These are phyloP conservation scores for Globisporangium spiculum DNA, from an alignment of 352 stramenopile genomes.

Conservation along the genomic window DNA sequence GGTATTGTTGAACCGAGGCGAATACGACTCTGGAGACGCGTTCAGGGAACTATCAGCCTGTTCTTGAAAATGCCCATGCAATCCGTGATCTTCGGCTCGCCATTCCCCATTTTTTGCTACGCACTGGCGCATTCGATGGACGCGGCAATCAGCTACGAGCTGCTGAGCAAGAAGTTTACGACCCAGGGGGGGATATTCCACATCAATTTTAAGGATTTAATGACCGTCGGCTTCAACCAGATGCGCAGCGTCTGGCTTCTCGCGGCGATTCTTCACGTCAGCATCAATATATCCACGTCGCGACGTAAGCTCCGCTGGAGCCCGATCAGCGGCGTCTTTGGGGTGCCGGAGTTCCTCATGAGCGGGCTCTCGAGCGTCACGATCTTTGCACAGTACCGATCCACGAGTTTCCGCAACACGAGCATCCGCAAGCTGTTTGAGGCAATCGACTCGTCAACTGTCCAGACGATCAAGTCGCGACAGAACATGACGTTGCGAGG, in stretches of 20 bases:
- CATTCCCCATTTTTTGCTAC: constrained; percentile 21
- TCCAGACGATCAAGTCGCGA: neutral
- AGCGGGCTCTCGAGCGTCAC: constrained; percentile 14
- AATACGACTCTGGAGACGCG: neutral
- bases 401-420: constrained; percentile 9
- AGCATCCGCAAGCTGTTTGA: constrained; percentile 4
- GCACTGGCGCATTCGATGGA: constrained; percentile 18
- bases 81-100: constrained; percentile 17
- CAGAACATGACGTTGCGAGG: constrained; percentile 8
- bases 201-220: constrained; percentile 2
- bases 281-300: neutral
- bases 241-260: constrained; percentile 22
- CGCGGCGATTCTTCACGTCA: neutral
- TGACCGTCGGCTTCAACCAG: constrained; percentile 17
- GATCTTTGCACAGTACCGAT: constrained; percentile 1
- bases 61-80: constrained; percentile 16
- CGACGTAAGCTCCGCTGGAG: constrained; percentile 1
- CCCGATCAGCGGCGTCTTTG: constrained; percentile 7
- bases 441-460: neutral
- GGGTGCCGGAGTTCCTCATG: constrained; percentile 11
- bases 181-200: constrained; percentile 10
- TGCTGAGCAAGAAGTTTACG: constrained; percentile 11
- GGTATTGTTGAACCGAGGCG: neutral
- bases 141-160: constrained; percentile 15
- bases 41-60: neutral